Conservation (phyloP, 2,329 filamentous ascomycete genomes). For the Verticillium tricorpus region DNA sequence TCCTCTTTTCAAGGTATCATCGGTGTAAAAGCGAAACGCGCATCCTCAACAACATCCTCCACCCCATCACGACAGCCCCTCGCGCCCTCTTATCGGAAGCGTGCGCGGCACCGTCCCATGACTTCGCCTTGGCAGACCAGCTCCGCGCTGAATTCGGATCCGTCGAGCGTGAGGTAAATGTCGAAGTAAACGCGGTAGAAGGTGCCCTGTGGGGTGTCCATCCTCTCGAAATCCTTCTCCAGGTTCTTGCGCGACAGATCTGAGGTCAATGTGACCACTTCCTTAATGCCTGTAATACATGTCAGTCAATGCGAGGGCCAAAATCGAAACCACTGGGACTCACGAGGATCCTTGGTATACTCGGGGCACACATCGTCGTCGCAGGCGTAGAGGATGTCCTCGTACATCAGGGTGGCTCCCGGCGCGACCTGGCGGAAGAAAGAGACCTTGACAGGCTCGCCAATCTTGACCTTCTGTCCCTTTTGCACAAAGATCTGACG, state of each 20-base stretch:
- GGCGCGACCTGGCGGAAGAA: constrained; percentile 98
- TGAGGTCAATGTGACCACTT: constrained; percentile 94
- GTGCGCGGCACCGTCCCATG: constrained; percentile 92
- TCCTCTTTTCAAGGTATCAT: constrained; percentile 13
- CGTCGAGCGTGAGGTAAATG: constrained; percentile 89
- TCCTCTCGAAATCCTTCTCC: constrained; percentile 98
- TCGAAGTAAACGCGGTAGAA: constrained; percentile 83
- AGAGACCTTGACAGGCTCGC: constrained; percentile 96
- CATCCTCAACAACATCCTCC: background rate
- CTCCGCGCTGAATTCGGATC: constrained; percentile 96
- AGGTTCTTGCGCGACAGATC: constrained; percentile 97
- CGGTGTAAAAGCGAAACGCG: constrained; percentile 9
- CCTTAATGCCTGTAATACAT: constrained; percentile 76
- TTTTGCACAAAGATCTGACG: constrained; percentile 98
- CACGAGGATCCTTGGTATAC: constrained; percentile 98
- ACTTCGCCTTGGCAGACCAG: constrained; percentile 98
- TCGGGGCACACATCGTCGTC: constrained; percentile 98
- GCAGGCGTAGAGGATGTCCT: constrained; percentile 95
- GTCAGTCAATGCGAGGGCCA: background rate
- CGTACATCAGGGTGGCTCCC: constrained; percentile 97
- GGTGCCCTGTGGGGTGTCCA: constrained; percentile 96
- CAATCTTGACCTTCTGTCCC: constrained; percentile 97
- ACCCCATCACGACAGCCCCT: background rate
- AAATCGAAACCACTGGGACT: constrained; percentile 38
- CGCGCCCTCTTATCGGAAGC: constrained; percentile 62